Conservation (phyloP, 2,329 filamentous ascomycete genomes). For the Sclerotinia sclerotiorum region DNA sequence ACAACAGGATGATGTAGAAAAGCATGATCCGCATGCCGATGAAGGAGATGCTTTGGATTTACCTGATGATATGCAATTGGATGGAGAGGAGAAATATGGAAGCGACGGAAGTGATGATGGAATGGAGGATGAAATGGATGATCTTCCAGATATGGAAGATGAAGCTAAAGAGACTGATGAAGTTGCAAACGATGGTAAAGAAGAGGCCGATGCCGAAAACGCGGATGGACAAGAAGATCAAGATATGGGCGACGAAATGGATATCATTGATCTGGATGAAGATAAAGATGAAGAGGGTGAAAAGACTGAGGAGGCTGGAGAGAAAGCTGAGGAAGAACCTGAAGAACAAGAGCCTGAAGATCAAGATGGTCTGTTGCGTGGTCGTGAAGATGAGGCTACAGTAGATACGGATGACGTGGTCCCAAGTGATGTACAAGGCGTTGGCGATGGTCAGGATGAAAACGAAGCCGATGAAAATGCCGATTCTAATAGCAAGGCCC, state of each 20-base stretch:
- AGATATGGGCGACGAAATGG: constrained; percentile 40
- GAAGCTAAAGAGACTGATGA: constrained; percentile 44
- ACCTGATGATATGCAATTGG: constrained; percentile 70
- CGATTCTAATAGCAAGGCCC: constrained; percentile 58
- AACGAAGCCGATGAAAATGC: constrained; percentile 63
- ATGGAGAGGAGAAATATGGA: constrained; percentile 56
- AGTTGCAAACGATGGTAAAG: constrained; percentile 46
- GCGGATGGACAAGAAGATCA: constrained; percentile 45
- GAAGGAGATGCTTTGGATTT: constrained; percentile 68
- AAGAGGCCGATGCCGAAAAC: constrained; percentile 45
- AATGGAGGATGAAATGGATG: constrained; percentile 49
- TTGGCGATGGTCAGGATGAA: constrained; percentile 65
- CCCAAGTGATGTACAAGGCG: constrained; percentile 62
- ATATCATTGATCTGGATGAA: constrained; percentile 39
- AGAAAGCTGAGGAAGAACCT: constrained; percentile 48
- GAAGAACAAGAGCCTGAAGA: constrained; percentile 55
- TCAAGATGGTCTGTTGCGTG: constrained; percentile 42
- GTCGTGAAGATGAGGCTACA: constrained; percentile 49
- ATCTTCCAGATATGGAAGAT: constrained; percentile 51
- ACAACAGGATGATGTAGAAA: constrained; percentile 56
- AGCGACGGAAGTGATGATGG: constrained; percentile 43
- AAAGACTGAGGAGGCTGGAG: constrained; percentile 54
- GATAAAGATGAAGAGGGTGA: constrained; percentile 41
- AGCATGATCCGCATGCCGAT: constrained; percentile 64
- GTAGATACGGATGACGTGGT: constrained; percentile 61